Percentiles rank a stretch among this genome's conserved stretches.
phyloP scores from a whole-genome alignment of 345 rosid genomes.

The Populus davidiana region DNA sequence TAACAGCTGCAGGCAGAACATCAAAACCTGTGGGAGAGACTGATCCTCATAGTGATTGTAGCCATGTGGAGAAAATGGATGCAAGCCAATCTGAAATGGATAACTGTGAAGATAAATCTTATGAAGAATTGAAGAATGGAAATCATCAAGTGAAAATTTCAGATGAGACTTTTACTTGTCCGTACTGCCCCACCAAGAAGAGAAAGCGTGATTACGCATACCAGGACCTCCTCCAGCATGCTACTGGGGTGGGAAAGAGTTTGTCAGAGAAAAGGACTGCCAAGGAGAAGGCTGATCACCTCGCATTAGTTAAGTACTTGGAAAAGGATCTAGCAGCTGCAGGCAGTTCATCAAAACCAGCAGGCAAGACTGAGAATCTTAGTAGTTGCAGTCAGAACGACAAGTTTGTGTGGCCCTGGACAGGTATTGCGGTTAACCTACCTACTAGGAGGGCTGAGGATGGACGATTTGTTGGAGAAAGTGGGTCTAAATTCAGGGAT shows the following conservation, averaged over 20 bases:
- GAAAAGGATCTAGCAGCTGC: slow-evolving; percentile 43
- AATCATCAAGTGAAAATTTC: slow-evolving; percentile 51
- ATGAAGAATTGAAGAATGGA: slow-evolving; percentile 72
- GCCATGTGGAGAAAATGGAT: slow-evolving; percentile 28
- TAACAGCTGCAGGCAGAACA: slow-evolving; percentile 11
- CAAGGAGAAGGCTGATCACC: slow-evolving; percentile 76
- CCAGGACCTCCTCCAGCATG: slow-evolving; percentile 86
- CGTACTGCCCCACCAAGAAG: slow-evolving; percentile 67
- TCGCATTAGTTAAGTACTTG: slow-evolving; percentile 73
- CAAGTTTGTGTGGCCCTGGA: slow-evolving; percentile 84
- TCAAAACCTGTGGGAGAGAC: slow-evolving; percentile 26
- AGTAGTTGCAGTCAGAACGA: slow-evolving; percentile 52
- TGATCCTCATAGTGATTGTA: not conserved
- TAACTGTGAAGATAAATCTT: slow-evolving; percentile 43
- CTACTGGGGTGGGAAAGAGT: slow-evolving; percentile 89
- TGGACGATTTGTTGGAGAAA: slow-evolving; percentile 67
- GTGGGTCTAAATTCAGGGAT: slow-evolving; percentile 84
- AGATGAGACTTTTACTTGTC: slow-evolving; percentile 59
- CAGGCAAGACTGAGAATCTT: slow-evolving; percentile 24
- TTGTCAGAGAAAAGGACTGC: slow-evolving; percentile 59
- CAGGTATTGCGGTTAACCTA: slow-evolving; percentile 76
- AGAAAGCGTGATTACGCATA: slow-evolving; percentile 59
- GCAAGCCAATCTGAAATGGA: slow-evolving; percentile 36
- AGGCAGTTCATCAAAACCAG: slow-evolving; percentile 28
- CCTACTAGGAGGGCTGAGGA: slow-evolving; percentile 60